Evolutionary conservation across 2,329 filamentous ascomycete species (phyloP), one percentile per base, ranked within the genome.

Genomic region (Pyricularia pennisetigena): DNA sequence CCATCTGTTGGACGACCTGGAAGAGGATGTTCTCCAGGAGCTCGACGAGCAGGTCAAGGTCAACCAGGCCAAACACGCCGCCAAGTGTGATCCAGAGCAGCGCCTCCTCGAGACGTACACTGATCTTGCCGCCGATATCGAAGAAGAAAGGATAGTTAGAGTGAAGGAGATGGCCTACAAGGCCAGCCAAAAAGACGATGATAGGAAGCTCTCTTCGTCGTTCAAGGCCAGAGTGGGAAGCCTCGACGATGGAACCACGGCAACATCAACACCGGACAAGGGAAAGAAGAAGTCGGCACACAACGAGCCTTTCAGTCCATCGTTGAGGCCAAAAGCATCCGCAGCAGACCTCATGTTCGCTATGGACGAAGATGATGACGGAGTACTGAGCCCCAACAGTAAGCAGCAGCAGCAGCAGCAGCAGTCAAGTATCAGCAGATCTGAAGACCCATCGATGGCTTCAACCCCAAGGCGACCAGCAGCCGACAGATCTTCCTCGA

Each of bases 261-360:
- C 72, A 2, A 78, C 80, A 0, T 78, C 80, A 6, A 79, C 79
- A 10, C 74, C 78, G 6, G 83, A 86, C 16, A 83, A 83, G 68
- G 79, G 79, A 67, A 85, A 81, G 69, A 80, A 80, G 0, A 86
- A 82, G 68, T 73, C 72, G 6, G 74, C 74, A 24, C 80, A 77
- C 16, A 88, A 88, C 70, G 86, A 87, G 70, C 82, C 83, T 0
- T 83, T 85, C 67, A 92, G 88, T 68, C 92, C 93, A 0, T 82
- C 80, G 23, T 81, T 95, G 63, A 88, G 86, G 68, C 83, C 90
- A 1, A 93, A 88, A 73, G 84, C 83, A 24, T 94, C 90, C 0
- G 81, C 84, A 1, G 84, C 83, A 54, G 94, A 97, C 72, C 83
- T 97, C 68, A 97, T 97, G 77, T 97, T 97, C 75, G 88, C 92